These are phyloP conservation scores for Fremontodendron californicum DNA, from an alignment of 345 rosid genomes.

Conservation along the genomic window DNA sequence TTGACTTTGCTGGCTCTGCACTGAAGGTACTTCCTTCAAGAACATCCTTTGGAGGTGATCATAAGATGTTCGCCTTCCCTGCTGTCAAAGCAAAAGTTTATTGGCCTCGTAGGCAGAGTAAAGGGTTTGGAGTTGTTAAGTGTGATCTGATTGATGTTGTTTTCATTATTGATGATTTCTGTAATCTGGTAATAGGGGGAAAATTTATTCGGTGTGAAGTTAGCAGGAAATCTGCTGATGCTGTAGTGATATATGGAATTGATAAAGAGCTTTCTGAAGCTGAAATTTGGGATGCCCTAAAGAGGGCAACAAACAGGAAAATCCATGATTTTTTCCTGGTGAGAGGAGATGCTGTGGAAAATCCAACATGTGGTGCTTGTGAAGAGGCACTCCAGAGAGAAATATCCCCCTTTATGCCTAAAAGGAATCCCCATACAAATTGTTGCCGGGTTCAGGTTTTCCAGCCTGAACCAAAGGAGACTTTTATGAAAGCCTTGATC, in stretches of 20 bases:
- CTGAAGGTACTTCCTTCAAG: slow-evolving; percentile 50
- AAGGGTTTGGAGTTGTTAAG: slow-evolving; percentile 48
- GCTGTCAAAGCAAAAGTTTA: slow-evolving; percentile 63
- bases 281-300: slow-evolving; percentile 55
- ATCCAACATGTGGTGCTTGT: slow-evolving; percentile 43
- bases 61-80: slow-evolving; percentile 53
- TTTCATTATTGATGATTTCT: slow-evolving; percentile 38
- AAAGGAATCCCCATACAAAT: slow-evolving; percentile 40
- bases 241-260: slow-evolving; percentile 44
- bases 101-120: slow-evolving; percentile 74
- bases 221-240: slow-evolving; percentile 29
- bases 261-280: slow-evolving; percentile 62
- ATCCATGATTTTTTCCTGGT: slow-evolving; percentile 52
- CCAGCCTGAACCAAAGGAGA: slow-evolving; percentile 48
- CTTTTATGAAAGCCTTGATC: slow-evolving; percentile 48
- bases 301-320: slow-evolving; percentile 42
- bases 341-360: slow-evolving; percentile 47
- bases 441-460: slow-evolving; percentile 57
- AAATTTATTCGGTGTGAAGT: slow-evolving; percentile 32
- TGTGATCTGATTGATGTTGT: slow-evolving; percentile 45
- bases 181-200: slow-evolving; percentile 44
- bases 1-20: slow-evolving; percentile 54
- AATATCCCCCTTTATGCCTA: slow-evolving; percentile 61
- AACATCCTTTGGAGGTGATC: slow-evolving; percentile 39
- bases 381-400: slow-evolving; percentile 52